Conservation (phyloP, 2,329 filamentous ascomycete genomes). For the Aspergillus aculeatinus region DNA sequence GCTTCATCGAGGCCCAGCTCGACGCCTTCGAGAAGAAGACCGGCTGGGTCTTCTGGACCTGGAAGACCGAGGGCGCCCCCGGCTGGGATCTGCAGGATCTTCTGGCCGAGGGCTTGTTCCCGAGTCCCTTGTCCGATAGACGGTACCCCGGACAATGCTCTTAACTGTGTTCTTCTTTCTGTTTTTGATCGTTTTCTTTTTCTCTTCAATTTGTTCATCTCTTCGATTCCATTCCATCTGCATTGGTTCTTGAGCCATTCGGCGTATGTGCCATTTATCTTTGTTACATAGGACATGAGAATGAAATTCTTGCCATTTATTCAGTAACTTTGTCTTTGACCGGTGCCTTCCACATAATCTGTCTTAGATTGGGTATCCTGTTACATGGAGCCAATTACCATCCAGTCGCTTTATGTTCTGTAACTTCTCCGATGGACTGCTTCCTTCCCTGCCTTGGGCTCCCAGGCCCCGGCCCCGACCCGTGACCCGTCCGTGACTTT, state of each 20-base stretch:
- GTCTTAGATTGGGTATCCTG: too few relatives aligned
- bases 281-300: neutral
- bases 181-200: neutral
- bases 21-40: slow-evolving; percentile 44
- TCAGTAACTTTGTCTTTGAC: too few relatives aligned
- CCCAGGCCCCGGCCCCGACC: too few relatives aligned
- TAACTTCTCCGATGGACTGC: too few relatives aligned
- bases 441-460: too few relatives aligned
- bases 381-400: too few relatives aligned
- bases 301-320: neutral
- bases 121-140: slow-evolving; percentile 40
- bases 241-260: neutral
- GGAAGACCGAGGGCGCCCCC: slow-evolving; percentile 50
- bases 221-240: neutral
- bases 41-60: slow-evolving; percentile 53
- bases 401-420: too few relatives aligned
- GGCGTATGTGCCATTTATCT: neutral
- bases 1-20: slow-evolving; percentile 49
- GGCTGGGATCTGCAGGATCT: slow-evolving; percentile 51
- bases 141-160: slow-evolving; percentile 35
- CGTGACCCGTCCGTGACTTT: too few relatives aligned
- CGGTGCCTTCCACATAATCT: too few relatives aligned
- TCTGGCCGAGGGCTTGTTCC: slow-evolving; percentile 49
- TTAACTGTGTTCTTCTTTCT: neutral
- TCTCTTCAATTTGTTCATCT: neutral